Conservation (phyloP, 2,329 filamentous ascomycete genomes). For the Colletotrichum horii region DNA sequence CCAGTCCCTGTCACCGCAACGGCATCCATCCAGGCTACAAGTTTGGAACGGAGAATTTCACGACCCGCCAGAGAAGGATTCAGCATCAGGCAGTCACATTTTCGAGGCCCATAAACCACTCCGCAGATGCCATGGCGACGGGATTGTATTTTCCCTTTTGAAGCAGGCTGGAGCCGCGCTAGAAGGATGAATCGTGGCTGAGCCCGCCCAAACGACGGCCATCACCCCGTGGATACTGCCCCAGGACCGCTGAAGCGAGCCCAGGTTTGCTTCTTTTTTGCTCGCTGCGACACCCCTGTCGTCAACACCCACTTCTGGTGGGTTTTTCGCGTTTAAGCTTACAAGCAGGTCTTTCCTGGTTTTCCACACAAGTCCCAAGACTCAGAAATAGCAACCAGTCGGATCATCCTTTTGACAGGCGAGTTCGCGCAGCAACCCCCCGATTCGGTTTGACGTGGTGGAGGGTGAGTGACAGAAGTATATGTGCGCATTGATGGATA, state of each 20-base stretch:
- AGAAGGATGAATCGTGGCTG: slow-evolving; percentile 18
- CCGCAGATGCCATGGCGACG: neutral
- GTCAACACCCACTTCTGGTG: neutral
- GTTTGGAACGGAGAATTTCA: neutral
- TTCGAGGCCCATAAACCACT: neutral
- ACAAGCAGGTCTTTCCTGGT: slow-evolving; percentile 1
- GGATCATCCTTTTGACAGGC: neutral
- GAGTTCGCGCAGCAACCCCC: neutral
- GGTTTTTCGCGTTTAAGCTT: slow-evolving; percentile 15
- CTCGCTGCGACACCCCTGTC: neutral
- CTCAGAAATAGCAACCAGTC: slow-evolving; percentile 5
- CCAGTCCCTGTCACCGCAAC: neutral
- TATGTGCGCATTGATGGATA: neutral
- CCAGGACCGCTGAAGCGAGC: neutral
- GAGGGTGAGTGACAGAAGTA: neutral
- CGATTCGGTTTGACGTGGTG: neutral
- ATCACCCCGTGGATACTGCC: neutral
- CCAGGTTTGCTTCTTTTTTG: neutral
- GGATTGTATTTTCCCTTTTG: neutral
- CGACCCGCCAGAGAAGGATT: neutral
- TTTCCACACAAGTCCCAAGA: neutral
- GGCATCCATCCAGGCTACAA: neutral
- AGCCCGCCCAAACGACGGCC: neutral
- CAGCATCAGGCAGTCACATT: neutral
- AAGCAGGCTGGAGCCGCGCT: neutral